Evolutionary conservation across 2,329 filamentous ascomycete genomes (phyloP).

Genomic region (Stemphylium vesicarium): DNA sequence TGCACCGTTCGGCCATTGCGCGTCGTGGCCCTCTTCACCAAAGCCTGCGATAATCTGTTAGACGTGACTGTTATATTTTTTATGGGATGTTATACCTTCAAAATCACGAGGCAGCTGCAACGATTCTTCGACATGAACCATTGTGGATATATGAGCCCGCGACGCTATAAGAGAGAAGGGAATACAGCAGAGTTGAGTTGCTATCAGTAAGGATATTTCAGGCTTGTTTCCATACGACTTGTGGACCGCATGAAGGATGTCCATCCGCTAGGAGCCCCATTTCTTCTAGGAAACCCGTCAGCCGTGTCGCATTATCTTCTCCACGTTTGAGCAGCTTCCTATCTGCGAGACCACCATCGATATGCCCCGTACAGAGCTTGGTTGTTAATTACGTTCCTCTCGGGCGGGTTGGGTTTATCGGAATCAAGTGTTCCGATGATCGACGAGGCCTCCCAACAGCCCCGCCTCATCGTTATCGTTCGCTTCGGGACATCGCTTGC

Average conservation of each 20-base stretch:
- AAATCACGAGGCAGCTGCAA: slow-evolving; percentile 50
- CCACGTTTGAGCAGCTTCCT: too few species aligned
- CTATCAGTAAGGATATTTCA: too few species aligned
- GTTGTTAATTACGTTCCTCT: not conserved
- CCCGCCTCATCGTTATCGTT: slow-evolving; percentile 8
- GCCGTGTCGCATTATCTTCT: too few species aligned
- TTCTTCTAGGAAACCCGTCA: too few species aligned
- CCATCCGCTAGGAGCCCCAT: too few species aligned
- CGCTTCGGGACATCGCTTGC: not conserved
- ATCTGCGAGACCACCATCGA: not conserved
- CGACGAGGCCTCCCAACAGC: slow-evolving; percentile 1
- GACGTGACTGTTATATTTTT: not conserved
- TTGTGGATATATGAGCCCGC: slow-evolving; percentile 2
- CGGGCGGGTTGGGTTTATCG: not conserved
- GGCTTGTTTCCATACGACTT: too few species aligned
- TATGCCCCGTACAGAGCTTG: not conserved
- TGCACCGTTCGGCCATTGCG: slow-evolving; percentile 47
- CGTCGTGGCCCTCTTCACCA: slow-evolving; percentile 48
- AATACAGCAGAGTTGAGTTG: too few species aligned
- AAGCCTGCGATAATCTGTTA: slow-evolving; percentile 28
- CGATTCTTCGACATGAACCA: slow-evolving; percentile 43
- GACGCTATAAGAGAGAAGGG: too few species aligned
- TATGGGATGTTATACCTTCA: slow-evolving; percentile 30
- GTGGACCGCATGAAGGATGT: too few species aligned
- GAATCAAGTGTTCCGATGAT: slow-evolving; percentile 10